Percentiles rank a stretch among this genome's conserved stretches.
phyloP scores from a whole-genome alignment of 768 basidiomycete species.

The Tylopilus sp. region DNA sequence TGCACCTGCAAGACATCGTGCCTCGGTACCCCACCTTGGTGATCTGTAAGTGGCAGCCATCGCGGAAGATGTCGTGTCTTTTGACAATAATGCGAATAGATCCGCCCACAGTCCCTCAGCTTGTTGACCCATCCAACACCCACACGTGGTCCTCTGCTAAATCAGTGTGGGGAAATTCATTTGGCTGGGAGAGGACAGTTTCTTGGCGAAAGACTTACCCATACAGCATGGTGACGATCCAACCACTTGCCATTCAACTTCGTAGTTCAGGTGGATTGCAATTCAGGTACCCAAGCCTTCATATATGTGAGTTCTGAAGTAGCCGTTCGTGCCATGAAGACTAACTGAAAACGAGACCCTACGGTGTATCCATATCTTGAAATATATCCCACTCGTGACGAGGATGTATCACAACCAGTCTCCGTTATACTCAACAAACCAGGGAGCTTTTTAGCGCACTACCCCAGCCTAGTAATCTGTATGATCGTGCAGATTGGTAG shows the following conservation, averaged over 20 bases:
- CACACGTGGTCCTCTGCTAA: too few species aligned
- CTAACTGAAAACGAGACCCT: conserved; percentile 32
- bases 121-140: too few species aligned
- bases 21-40: conserved; percentile 27
- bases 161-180: conserved; percentile 16
- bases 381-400: conserved; percentile 35
- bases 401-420: neutral
- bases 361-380: conserved; percentile 39
- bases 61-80: neutral
- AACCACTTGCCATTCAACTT: conserved; percentile 3
- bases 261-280: conserved; percentile 6
- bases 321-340: neutral
- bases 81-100: conserved; percentile 27
- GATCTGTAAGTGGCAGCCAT: conserved; percentile 26
- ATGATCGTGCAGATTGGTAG: conserved; percentile 4
- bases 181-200: conserved; percentile 15
- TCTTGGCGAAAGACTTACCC: conserved; percentile 21
- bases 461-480: conserved; percentile 39
- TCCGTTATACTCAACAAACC: neutral
- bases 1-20: conserved; percentile 9
- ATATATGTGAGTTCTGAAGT: conserved; percentile 17
- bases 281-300: conserved; percentile 12
- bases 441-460: conserved; percentile 10
- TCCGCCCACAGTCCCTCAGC: conserved; percentile 32
- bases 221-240: neutral